Conservation (phyloP, 176 grass and related monocot species). For the Oryza brachyantha region DNA sequence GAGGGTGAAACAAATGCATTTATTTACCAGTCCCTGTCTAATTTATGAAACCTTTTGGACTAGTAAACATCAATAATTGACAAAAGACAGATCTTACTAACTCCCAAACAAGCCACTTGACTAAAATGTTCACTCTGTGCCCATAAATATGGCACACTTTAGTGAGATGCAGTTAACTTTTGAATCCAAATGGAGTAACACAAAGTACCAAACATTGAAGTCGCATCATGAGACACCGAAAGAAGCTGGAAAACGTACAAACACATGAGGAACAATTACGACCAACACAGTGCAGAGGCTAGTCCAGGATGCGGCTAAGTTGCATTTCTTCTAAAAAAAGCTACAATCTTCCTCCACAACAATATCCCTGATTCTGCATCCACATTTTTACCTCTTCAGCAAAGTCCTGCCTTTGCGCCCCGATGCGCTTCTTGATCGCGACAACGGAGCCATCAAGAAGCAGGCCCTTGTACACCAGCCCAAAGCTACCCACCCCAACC, state of each 20-base stretch:
- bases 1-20: slow-evolving; percentile 25
- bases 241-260: background rate
- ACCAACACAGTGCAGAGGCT: slow-evolving; percentile 13
- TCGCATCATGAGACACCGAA: background rate
- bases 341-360: background rate
- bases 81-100: slow-evolving; percentile 25
- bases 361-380: slow-evolving; percentile 1
- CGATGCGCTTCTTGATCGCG: slow-evolving; percentile 68
- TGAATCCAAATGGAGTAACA: background rate
- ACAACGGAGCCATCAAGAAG: slow-evolving; percentile 87
- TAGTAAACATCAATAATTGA: slow-evolving; percentile 22
- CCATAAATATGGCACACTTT: slow-evolving; percentile 34
- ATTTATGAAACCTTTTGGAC: slow-evolving; percentile 17
- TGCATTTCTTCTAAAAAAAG: background rate
- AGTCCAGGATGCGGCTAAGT: background rate
- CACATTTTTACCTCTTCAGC: slow-evolving; percentile 70
- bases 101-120: slow-evolving; percentile 13
- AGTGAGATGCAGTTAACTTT: background rate
- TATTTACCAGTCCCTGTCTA: slow-evolving; percentile 29
- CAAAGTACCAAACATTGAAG: slow-evolving; percentile 1
- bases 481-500: slow-evolving; percentile 78
- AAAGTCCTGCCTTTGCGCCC: slow-evolving; percentile 52
- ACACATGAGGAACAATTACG: background rate
- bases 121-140: background rate
- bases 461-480: slow-evolving; percentile 89